phyloP scores from a whole-genome alignment of 106 monocot genomes.

The Xerophyta viscosa region DNA sequence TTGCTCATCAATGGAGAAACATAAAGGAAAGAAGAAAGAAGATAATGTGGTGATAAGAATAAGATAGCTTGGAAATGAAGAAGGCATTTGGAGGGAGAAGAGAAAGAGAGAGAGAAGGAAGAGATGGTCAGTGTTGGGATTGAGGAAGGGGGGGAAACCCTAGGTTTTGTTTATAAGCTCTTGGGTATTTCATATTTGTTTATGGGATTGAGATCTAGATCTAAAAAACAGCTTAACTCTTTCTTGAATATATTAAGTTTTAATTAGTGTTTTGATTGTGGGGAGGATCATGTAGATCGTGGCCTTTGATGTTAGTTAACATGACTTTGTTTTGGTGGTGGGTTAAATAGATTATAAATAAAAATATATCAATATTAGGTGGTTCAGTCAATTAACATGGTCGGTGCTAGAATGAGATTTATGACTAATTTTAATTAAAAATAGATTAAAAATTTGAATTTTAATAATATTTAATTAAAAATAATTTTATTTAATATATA shows the following conservation, averaged over 20 bases:
- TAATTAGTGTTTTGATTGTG: constrained; percentile 9
- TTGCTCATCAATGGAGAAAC: constrained; percentile 54
- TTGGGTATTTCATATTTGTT: too few relatives aligned
- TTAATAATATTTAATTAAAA: too few relatives aligned
- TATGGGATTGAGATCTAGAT: constrained; percentile 72
- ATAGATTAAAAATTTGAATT: too few relatives aligned
- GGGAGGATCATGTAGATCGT: constrained; percentile 7
- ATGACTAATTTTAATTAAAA: too few relatives aligned
- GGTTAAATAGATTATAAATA: too few relatives aligned
- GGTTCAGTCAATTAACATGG: too few relatives aligned
- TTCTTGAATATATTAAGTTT: constrained; percentile 4
- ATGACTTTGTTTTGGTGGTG: constrained; percentile 8
- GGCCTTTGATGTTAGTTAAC: constrained; percentile 6
- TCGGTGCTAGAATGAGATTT: too few relatives aligned
- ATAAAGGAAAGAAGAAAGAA: constrained; percentile 16
- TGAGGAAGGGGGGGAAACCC: constrained; percentile 69
- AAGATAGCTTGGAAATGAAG: constrained; percentile 2
- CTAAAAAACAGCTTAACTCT: constrained; percentile 27
- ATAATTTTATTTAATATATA: too few relatives aligned
- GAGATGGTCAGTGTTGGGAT: constrained; percentile 48
- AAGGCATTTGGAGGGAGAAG: constrained; percentile 2
- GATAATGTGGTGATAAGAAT: constrained; percentile 8
- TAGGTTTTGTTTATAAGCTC: constrained; percentile 81
- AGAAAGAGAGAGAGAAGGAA: background rate
- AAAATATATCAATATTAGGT: too few relatives aligned